Conservation (phyloP, 495 filamentous ascomycete genomes). For the Penicillium salamii region DNA sequence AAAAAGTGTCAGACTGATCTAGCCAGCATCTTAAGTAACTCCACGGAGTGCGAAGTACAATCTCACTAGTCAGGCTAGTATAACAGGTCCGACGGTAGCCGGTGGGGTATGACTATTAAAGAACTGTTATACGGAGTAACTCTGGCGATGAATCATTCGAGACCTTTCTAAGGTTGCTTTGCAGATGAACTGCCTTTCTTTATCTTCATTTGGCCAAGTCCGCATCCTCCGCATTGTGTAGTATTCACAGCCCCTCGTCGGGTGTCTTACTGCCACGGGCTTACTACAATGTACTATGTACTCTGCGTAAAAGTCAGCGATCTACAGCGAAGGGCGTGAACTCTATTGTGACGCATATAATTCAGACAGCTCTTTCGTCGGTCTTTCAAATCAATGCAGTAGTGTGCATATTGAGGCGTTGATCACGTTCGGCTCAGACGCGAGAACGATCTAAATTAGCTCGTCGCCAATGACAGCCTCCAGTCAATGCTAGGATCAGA, state of each 20-base stretch:
- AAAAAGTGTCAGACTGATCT: too few species aligned
- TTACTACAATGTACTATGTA: background rate
- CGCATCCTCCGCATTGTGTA: too few species aligned
- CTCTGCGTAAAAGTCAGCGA: background rate
- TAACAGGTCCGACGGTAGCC: constrained; percentile 2
- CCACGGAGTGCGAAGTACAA: too few species aligned
- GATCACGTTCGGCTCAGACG: constrained; percentile 3
- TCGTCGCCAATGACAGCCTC: background rate
- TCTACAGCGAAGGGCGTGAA: background rate
- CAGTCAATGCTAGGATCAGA: background rate
- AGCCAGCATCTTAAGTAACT: too few species aligned
- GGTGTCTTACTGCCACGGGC: background rate
- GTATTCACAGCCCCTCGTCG: too few species aligned
- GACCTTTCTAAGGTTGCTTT: too few species aligned
- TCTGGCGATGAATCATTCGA: background rate
- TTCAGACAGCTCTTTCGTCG: background rate
- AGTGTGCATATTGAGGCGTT: background rate
- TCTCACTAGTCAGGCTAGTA: background rate
- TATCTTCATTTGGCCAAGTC: too few species aligned
- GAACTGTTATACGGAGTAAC: too few species aligned
- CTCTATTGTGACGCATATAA: constrained; percentile 3
- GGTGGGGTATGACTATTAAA: background rate
- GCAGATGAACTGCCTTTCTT: too few species aligned
- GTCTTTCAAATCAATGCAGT: background rate
- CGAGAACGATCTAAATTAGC: constrained; percentile 1